Evolutionary conservation across 805 yeast genomes (phyloP).

Genomic region (Sungouiella thailandica): DNA sequence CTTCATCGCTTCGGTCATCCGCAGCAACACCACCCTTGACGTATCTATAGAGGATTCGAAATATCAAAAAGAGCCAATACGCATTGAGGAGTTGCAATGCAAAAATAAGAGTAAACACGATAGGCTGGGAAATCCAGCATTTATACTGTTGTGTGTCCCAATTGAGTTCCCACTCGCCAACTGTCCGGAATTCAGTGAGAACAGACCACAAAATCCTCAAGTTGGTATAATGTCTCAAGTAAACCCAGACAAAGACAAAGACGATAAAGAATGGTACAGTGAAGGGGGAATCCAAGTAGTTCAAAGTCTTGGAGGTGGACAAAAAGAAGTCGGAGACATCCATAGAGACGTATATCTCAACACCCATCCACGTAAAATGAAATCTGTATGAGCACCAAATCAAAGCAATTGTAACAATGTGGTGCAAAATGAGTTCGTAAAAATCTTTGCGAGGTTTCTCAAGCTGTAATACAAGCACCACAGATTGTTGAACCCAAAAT

Average conservation of each 20-base stretch:
- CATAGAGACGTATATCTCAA: slow-evolving; percentile 90
- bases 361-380: slow-evolving; percentile 95
- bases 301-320: slow-evolving; percentile 78
- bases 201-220: slow-evolving; percentile 78
- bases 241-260: slow-evolving; percentile 76
- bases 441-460: slow-evolving; percentile 96
- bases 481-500: slow-evolving; percentile 95
- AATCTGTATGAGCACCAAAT: slow-evolving; percentile 86
- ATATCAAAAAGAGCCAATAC: slow-evolving; percentile 82
- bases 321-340: slow-evolving; percentile 90
- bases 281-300: slow-evolving; percentile 67
- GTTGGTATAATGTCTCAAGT: slow-evolving; percentile 84
- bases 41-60: slow-evolving; percentile 70
- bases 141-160: slow-evolving; percentile 92
- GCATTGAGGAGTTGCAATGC: slow-evolving; percentile 82
- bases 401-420: slow-evolving; percentile 81
- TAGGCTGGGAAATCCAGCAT: slow-evolving; percentile 92
- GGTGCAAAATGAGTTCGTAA: slow-evolving; percentile 87
- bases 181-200: slow-evolving; percentile 77
- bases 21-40: slow-evolving; percentile 53
- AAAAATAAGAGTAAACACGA: slow-evolving; percentile 70
- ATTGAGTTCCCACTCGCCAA: slow-evolving; percentile 76
- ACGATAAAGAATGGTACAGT: slow-evolving; percentile 62
- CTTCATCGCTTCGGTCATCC: slow-evolving; percentile 89
- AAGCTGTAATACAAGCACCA: slow-evolving; percentile 72